These are phyloP conservation scores for Irpex sp. DNA, from an alignment of 1,284 basidiomycete species.

Conservation along the genomic window DNA sequence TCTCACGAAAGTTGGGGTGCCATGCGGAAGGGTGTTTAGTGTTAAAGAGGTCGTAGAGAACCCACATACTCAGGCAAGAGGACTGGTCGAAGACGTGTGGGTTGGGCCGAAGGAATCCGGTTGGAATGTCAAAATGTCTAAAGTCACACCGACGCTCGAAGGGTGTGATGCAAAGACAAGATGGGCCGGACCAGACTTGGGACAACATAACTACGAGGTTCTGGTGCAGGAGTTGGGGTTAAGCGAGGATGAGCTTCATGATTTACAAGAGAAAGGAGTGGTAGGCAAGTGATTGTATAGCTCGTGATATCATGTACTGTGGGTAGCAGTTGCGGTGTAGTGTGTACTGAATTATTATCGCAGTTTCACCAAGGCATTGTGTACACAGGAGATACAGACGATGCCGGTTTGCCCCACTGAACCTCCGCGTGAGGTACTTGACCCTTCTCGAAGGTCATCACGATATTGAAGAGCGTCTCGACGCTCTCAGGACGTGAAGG, in stretches of 20 bases:
- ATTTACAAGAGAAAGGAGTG: conserved; percentile 42
- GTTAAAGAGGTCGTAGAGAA: conserved; percentile 59
- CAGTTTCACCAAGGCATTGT: conserved; percentile 24
- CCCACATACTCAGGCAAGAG: conserved; percentile 53
- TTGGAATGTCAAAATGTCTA: conserved; percentile 66
- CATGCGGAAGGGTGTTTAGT: conserved; percentile 57
- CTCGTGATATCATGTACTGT: no score
- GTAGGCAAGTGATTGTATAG: conserved; percentile 31
- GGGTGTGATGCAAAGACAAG: conserved; percentile 51
- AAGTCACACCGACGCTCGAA: conserved; percentile 57
- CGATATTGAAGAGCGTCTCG: conserved; percentile 33
- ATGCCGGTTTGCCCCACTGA: conserved; percentile 28
- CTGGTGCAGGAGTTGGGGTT: conserved; percentile 48
- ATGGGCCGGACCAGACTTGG: conserved; percentile 68
- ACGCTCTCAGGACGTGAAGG: conserved; percentile 18
- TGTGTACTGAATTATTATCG: neutral
- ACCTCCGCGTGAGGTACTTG: conserved; percentile 27
- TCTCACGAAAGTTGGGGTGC: conserved; percentile 56
- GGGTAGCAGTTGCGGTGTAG: no score
- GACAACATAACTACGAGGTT: conserved; percentile 60
- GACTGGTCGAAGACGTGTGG: conserved; percentile 55
- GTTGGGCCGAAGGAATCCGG: conserved; percentile 38
- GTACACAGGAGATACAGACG: conserved; percentile 18
- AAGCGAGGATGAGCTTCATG: conserved; percentile 36
- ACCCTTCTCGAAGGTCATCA: conserved; percentile 29